Percentiles rank a stretch among this genome's conserved stretches.
These are phyloP conservation scores for Lathyrus oleraceus DNA, from an alignment of 306 rosid species.

Conservation along the genomic window DNA sequence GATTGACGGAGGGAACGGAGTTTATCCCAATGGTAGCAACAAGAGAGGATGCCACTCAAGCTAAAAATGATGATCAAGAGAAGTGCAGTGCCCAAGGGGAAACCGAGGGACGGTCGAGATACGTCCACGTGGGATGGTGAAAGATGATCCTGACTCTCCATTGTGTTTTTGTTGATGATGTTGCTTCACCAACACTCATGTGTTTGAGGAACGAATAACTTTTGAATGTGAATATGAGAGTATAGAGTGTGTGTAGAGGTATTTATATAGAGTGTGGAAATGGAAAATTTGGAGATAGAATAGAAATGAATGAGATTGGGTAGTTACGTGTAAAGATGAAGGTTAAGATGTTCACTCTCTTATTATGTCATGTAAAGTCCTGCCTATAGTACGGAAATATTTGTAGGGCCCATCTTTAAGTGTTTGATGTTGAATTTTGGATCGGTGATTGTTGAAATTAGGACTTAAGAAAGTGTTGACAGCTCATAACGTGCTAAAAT, in stretches of 20 bases:
- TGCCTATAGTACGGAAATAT: constrained; percentile 54
- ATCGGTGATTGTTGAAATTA: background rate
- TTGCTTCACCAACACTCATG: constrained; percentile 48
- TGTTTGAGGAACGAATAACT: background rate
- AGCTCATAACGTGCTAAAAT: constrained; percentile 10
- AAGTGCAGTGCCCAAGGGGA: constrained; percentile 95
- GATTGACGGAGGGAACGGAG: constrained; percentile 75
- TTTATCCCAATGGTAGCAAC: constrained; percentile 98
- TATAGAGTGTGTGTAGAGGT: background rate
- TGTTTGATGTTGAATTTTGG: constrained; percentile 3
- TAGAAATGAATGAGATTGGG: constrained; percentile 21
- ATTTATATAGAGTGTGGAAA: constrained; percentile 7
- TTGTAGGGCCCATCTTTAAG: constrained; percentile 26
- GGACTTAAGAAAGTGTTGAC: constrained; percentile 18
- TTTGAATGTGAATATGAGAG: background rate
- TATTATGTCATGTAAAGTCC: constrained; percentile 31
- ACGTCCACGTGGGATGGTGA: constrained; percentile 76
- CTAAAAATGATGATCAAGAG: constrained; percentile 82
- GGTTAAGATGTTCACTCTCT: constrained; percentile 6
- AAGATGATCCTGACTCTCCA: constrained; percentile 71
- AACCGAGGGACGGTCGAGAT: constrained; percentile 91
- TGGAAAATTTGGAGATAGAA: constrained; percentile 15
- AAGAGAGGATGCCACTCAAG: constrained; percentile 91
- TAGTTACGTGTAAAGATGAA: constrained; percentile 35
- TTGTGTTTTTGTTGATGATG: background rate